These are phyloP conservation scores for Trametes polyzona DNA, from an alignment of 1,284 basidiomycete genomes.

Conservation along the genomic window DNA sequence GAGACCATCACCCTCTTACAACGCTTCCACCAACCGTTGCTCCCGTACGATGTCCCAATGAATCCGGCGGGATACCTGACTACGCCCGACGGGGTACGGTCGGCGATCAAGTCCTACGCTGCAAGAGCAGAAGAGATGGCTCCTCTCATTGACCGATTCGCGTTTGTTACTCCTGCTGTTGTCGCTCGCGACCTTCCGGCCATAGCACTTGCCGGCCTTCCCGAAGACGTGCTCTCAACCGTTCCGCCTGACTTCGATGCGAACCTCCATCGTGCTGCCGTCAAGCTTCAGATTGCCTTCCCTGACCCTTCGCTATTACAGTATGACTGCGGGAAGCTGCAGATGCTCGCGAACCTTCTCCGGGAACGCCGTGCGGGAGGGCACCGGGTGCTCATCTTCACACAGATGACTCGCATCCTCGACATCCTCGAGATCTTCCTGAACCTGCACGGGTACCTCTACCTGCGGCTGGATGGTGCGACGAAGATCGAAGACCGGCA, in stretches of 20 bases:
- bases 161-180: slow-evolving; percentile 83
- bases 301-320: slow-evolving; percentile 90
- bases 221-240: slow-evolving; percentile 38
- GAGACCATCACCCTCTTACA: slow-evolving; percentile 58
- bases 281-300: slow-evolving; percentile 93
- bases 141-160: slow-evolving; percentile 71
- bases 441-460: slow-evolving; percentile 92
- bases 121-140: slow-evolving; percentile 63
- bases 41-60: slow-evolving; percentile 59
- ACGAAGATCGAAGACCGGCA: slow-evolving; percentile 97
- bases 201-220: slow-evolving; percentile 55
- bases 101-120: slow-evolving; percentile 66
- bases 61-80: slow-evolving; percentile 45
- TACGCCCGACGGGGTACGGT: slow-evolving; percentile 45
- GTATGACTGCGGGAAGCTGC: slow-evolving; percentile 97
- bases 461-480: slow-evolving; percentile 90
- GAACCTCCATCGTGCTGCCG: slow-evolving; percentile 71
- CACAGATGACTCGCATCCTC: slow-evolving; percentile 95
- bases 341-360: slow-evolving; percentile 80
- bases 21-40: slow-evolving; percentile 50
- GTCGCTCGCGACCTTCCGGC: slow-evolving; percentile 78
- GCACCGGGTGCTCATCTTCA: slow-evolving; percentile 93
- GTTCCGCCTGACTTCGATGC: slow-evolving; percentile 59
- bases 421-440: slow-evolving; percentile 96
- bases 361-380: slow-evolving; percentile 86